phyloP scores from a whole-genome alignment of 176 grass and related monocot species.

The Lolium multiflorum region DNA sequence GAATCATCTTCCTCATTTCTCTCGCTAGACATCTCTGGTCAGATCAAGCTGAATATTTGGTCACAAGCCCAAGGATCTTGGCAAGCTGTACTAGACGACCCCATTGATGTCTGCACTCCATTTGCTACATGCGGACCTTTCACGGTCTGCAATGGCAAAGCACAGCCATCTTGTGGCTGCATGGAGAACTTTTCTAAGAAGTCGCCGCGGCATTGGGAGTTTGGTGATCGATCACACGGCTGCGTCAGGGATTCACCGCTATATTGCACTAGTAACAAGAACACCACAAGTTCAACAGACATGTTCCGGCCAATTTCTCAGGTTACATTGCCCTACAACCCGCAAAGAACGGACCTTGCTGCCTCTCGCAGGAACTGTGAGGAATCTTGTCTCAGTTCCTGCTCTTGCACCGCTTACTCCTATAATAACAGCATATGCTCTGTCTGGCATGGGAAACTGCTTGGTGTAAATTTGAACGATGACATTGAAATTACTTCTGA shows the following conservation, averaged over 20 bases:
- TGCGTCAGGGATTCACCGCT: conserved; percentile 48
- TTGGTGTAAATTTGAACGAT: background rate
- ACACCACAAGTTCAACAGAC: conserved; percentile 42
- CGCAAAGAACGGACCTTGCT: background rate
- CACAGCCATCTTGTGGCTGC: background rate
- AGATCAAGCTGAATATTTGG: conserved; percentile 44
- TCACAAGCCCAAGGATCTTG: conserved; percentile 26
- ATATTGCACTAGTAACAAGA: conserved; percentile 32
- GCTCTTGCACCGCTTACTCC: conserved; percentile 2
- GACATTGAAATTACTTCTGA: background rate
- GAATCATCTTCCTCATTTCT: background rate
- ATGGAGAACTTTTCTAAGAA: conserved; percentile 20
- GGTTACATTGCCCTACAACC: conserved; percentile 41
- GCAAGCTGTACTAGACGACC: conserved; percentile 34
- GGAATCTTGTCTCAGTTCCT: background rate
- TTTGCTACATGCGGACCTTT: conserved; percentile 14
- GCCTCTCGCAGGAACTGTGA: background rate
- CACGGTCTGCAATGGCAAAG: background rate
- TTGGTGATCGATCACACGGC: conserved; percentile 47
- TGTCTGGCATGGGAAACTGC: conserved; percentile 9
- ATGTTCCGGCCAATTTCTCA: conserved; percentile 35
- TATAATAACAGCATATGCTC: conserved; percentile 1
- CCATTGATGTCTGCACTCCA: conserved; percentile 35
- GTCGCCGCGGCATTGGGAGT: conserved; percentile 10
- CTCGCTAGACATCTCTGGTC: conserved; percentile 39